Base-by-base conservation (phyloP, 2,329 filamentous ascomycete genomes). In the Apiospora aurea region DNA sequence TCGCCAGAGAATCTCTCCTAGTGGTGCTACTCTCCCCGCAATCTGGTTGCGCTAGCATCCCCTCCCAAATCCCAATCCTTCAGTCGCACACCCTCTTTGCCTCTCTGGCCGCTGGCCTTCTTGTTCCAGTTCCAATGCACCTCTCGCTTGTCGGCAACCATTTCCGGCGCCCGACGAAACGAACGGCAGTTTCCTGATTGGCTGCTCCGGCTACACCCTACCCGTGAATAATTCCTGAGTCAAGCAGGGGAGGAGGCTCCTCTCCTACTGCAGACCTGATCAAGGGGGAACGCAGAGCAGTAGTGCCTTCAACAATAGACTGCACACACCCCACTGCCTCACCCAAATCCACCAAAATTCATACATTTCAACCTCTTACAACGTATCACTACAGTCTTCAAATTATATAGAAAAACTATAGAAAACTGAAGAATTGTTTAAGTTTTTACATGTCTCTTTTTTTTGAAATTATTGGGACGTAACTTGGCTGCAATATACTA, bases 111-210 rank as follows among this genome's bases (percentile, higher is more conserved):
- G 3, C 34, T 38, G 34, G 34, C 34, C 34, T 38, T 38, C 34
- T 38, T 38, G 34, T 38, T 8, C 34, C 34, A 38, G 34, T 38
- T 38, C 34, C 34, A 38, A 26, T 57, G 29, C 29, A 13, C 57
- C 18, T 24, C 16, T 64, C 29, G 57, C 57, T 64, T 64, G 57
- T 64, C 57, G 57, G 57, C 57, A 64, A 41, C 16, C 34, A 4
- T 64, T 18, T 64, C 57, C 57, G 57, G 24, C n/a, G 24, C 41
- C 67, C 41, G 67, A 3, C 67, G 29, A 47, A 68, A 46, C n/a
- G 5, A 29, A 46, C 67, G 67, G 67, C 67, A 68, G 67, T 68
- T 68, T 49, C 41, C 6, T 38, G 46, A 68, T 68, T 68, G 67
- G 67, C 41, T n/a, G 16, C 29, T 0, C 4, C 46, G 10, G n/a